Conservation (phyloP, 371 early-diverging fungal genomes). For the Dentiscutata heterogama region DNA sequence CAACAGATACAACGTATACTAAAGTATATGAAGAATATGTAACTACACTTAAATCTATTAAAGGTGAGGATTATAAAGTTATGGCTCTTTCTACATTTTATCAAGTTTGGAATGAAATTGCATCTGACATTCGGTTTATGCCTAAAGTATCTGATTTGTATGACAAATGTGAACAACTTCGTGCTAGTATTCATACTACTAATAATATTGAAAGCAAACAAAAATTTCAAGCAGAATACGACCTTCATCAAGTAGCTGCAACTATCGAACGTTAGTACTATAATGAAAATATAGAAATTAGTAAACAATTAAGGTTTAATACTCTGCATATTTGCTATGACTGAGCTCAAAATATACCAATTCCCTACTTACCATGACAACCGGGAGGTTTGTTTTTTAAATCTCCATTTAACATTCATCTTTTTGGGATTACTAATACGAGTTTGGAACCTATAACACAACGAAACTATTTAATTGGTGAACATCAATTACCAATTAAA, state of each 20-base stretch:
- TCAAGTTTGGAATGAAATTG: background rate
- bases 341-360: too few relatives aligned
- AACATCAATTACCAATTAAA: too few relatives aligned
- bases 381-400: background rate
- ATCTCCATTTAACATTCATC: background rate
- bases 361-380: background rate
- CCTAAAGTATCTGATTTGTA: background rate
- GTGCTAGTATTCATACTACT: background rate
- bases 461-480: too few relatives aligned
- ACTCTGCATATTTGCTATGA: background rate
- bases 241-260: background rate
- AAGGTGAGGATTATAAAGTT: background rate
- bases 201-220: background rate
- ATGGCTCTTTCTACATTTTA: background rate
- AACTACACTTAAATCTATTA: background rate
- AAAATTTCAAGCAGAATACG: background rate
- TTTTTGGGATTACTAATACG: too few relatives aligned
- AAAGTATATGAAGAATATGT: background rate
- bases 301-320: background rate
- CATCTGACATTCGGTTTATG: background rate
- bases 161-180: slow-evolving; percentile 1
- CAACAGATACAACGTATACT: background rate
- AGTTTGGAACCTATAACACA: too few relatives aligned
- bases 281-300: background rate
- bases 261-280: background rate